Conservation (phyloP, 148 eudicot genomes). For the Cornus suecica region DNA sequence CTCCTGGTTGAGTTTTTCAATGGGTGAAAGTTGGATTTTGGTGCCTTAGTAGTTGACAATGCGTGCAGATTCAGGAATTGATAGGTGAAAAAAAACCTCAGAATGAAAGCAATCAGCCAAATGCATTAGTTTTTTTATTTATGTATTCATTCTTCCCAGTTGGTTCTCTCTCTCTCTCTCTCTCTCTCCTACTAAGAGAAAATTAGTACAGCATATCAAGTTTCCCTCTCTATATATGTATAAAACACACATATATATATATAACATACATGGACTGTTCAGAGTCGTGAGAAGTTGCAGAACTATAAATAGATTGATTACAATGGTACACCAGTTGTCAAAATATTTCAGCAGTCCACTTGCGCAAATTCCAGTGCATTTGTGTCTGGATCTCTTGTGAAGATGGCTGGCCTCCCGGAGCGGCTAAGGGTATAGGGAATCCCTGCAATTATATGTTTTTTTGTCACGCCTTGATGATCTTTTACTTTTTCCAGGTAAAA, state of each 20-base stretch:
- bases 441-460: too few species aligned
- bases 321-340: neutral
- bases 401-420: conserved; percentile 95
- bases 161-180: too few species aligned
- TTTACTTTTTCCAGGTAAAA: neutral
- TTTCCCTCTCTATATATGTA: neutral
- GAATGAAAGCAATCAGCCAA: too few species aligned
- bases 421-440: conserved; percentile 87
- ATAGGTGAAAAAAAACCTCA: too few species aligned
- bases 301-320: neutral
- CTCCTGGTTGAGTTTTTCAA: neutral
- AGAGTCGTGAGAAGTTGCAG: neutral
- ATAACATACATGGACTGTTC: neutral
- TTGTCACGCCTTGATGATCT: neutral
- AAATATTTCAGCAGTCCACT: conserved; percentile 31
- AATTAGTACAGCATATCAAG: neutral
- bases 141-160: too few species aligned
- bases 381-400: conserved; percentile 85
- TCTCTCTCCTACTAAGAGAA: neutral
- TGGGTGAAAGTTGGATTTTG: neutral
- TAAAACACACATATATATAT: neutral
- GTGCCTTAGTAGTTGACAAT: too few species aligned
- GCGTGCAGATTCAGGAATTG: too few species aligned
- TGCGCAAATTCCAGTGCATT: conserved; percentile 93
- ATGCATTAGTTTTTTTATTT: too few species aligned